Conservation (phyloP, 2,329 filamentous ascomycete genomes). For the Nigrospora sphaerica region DNA sequence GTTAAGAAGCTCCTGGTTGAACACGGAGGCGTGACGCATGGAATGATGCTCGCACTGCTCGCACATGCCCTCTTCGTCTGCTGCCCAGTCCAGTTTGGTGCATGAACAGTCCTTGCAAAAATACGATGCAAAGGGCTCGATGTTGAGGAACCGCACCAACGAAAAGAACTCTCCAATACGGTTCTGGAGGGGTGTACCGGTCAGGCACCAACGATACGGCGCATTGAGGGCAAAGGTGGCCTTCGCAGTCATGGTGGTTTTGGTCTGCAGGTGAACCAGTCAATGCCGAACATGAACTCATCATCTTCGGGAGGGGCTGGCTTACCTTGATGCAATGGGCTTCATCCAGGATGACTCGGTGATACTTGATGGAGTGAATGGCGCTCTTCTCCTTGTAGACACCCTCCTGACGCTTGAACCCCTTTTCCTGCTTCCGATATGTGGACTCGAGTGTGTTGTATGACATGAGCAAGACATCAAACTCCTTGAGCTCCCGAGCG, state of each 20-base stretch:
- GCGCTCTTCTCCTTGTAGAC: conserved; percentile 72
- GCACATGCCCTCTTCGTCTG: conserved; percentile 66
- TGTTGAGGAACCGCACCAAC: conserved; percentile 81
- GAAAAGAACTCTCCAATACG: conserved; percentile 97
- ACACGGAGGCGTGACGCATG: conserved; percentile 64
- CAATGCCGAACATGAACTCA: conserved; percentile 11
- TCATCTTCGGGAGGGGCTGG: background rate
- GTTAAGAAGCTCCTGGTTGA: conserved; percentile 92
- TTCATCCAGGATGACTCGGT: conserved; percentile 90
- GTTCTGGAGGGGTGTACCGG: conserved; percentile 92
- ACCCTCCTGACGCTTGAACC: conserved; percentile 73
- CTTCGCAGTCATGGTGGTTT: conserved; percentile 85
- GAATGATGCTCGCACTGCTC: conserved; percentile 21
- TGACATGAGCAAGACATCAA: conserved; percentile 94
- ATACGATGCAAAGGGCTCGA: conserved; percentile 86
- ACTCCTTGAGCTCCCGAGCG: conserved; percentile 68
- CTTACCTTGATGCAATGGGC: conserved; percentile 83
- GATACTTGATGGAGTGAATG: conserved; percentile 81
- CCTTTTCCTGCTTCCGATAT: conserved; percentile 86
- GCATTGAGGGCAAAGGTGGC: conserved; percentile 89
- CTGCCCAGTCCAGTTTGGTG: conserved; percentile 74
- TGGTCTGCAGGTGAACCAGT: conserved; percentile 38
- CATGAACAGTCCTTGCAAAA: conserved; percentile 86
- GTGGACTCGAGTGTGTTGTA: conserved; percentile 90
- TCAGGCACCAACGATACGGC: conserved; percentile 90